Conservation (phyloP, 2,329 filamentous ascomycete genomes). For the Seiridium cupressi region DNA sequence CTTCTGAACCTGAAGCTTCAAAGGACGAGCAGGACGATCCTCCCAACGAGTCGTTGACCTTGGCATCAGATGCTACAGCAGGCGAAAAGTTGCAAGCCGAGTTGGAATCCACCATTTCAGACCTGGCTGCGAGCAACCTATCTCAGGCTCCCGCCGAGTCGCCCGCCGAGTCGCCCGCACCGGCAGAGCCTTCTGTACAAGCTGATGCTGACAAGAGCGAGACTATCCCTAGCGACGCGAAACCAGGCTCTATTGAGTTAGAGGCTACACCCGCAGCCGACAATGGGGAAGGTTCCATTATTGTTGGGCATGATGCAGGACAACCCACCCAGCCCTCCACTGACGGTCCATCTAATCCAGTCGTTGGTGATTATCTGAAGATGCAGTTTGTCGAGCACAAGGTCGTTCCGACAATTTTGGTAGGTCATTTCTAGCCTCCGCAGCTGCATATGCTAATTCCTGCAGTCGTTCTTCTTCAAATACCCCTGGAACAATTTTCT, state of each 20-base stretch:
- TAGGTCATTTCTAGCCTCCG: conserved; percentile 43
- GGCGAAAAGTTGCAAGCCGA: background rate
- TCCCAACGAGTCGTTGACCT: background rate
- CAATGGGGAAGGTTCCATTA: conserved; percentile 25
- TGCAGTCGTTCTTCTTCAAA: conserved; percentile 91
- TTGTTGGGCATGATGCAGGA: conserved; percentile 20
- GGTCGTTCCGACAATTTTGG: conserved; percentile 92
- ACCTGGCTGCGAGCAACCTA: background rate
- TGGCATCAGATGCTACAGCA: background rate
- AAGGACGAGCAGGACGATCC: background rate
- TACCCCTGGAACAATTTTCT: conserved; percentile 99
- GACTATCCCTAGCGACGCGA: background rate
- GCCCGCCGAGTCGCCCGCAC: background rate
- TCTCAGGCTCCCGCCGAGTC: background rate
- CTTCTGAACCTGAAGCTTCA: background rate
- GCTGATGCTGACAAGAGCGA: background rate
- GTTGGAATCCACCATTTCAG: conserved; percentile 1
- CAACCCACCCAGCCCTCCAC: conserved; percentile 16
- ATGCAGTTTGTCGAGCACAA: conserved; percentile 93
- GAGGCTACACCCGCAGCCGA: conserved; percentile 13
- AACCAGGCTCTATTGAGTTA: conserved; percentile 1
- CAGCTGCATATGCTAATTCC: conserved; percentile 15
- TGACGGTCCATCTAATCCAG: conserved; percentile 50
- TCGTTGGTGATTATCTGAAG: conserved; percentile 93
- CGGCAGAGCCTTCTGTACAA: background rate